Evolutionary conservation across 495 filamentous ascomycete genomes (phyloP), one percentile per base, ranked within the genome.

Genomic region (Pyronema omphalodes): DNA sequence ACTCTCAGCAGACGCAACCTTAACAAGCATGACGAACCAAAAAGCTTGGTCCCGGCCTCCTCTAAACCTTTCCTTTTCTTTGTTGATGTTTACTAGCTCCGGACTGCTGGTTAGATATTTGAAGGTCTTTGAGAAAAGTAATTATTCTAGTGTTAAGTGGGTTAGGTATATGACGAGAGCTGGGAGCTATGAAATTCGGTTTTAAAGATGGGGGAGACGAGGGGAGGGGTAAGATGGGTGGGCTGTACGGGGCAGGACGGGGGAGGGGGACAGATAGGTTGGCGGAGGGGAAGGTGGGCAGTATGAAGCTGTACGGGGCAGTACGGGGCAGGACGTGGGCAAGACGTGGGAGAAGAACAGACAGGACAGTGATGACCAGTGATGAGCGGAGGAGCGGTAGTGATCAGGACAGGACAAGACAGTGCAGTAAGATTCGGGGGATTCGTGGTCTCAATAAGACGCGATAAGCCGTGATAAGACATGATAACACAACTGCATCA

Each of bases 41-140:
- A 95, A 95, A 67, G 83, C 88, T 33, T 99, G 93, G 93, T 88
- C 83, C 59, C 75, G 93, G 46, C 93, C 93, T 54, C 93, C 93
- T 35, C 71, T 99, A 55, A 93, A 80, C 62, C 69, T 99, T 67
- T 89, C 74, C 67, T 99, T 99, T 63, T 86, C 80, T 53, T 68
- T 99, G 60, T 71, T 99, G 60, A 99, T 99, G 93, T 99, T 99
- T 68, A 99, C 93, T 37, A 88, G 83, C 63, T 86, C 80, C 1
- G 93, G 91, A 12, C 67, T 99, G 61, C 65, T 99, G 58, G 93
- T 99, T 48, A 71, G 93, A 41, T 99, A 99, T 69, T 70, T 99
- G 55, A 99, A 99, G 72, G 93, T 99, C 23, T 99, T 99, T 71
- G 93, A 99, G 75, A 99, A 99, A 79, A 86, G 75, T 66, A 95